Conservation (phyloP, 371 early-diverging fungal genomes). For the Mucor sp. region DNA sequence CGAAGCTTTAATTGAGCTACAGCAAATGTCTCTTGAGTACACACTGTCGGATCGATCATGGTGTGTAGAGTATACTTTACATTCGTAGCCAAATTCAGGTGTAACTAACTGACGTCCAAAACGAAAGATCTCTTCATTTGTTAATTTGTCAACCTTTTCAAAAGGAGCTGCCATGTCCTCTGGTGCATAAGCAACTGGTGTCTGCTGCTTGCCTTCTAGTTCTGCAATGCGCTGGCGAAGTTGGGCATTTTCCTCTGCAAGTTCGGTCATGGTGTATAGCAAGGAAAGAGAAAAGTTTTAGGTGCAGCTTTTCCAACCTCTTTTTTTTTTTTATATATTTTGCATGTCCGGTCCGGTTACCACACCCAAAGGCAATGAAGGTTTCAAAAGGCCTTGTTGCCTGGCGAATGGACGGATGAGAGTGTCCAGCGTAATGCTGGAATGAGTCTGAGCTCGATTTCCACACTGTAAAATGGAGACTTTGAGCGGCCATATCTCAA, state of each 20-base stretch:
- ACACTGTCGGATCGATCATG: not conserved
- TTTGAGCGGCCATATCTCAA: not conserved
- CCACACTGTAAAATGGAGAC: not conserved
- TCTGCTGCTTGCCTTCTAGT: conserved; percentile 20
- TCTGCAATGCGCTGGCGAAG: conserved; percentile 37
- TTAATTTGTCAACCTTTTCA: conserved; percentile 32
- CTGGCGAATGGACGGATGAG: no score
- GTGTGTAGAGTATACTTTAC: conserved; percentile 36
- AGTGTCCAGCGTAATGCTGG: no score
- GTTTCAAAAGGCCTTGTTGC: not conserved
- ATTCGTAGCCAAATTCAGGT: conserved; percentile 79
- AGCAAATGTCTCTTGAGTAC: not conserved
- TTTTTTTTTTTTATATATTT: no score
- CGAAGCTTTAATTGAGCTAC: conserved; percentile 83
- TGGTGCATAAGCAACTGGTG: conserved; percentile 4
- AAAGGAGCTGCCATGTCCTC: conserved; percentile 14
- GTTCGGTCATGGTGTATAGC: not conserved
- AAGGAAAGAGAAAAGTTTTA: not conserved
- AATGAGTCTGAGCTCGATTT: not conserved
- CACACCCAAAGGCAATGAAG: not conserved
- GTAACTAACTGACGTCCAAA: conserved; percentile 96
- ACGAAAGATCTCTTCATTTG: conserved; percentile 76
- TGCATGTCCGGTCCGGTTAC: not conserved
- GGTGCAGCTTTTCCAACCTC: not conserved
- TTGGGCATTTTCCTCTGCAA: conserved; percentile 27